Evolutionary conservation across 345 rosid species (phyloP).

Genomic region (Brassica incana): DNA sequence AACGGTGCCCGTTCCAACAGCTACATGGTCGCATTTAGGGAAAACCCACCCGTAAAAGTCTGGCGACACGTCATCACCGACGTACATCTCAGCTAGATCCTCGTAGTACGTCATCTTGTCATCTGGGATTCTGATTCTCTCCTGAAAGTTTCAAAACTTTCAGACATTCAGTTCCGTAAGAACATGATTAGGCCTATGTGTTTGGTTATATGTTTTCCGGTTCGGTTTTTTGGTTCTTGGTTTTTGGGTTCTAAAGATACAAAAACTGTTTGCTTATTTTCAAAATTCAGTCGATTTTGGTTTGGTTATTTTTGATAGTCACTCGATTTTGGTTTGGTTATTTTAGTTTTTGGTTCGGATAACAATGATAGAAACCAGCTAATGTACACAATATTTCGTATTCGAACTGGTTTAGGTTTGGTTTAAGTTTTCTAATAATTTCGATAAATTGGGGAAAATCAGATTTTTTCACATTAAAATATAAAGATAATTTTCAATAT

Average conservation of each 20-base stretch:
- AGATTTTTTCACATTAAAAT: too few relatives aligned
- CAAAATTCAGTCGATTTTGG: not conserved
- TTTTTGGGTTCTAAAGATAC: not conserved
- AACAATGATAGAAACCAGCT: not conserved
- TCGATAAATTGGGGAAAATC: not conserved
- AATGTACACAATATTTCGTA: too few relatives aligned
- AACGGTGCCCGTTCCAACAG: conserved; percentile 93
- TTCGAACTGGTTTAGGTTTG: too few relatives aligned
- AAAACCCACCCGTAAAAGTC: conserved; percentile 97
- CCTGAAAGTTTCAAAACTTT: conserved; percentile 46
- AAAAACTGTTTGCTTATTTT: not conserved
- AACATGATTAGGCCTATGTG: not conserved
- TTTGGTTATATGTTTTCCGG: not conserved
- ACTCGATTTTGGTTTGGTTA: not conserved
- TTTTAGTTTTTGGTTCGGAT: not conserved
- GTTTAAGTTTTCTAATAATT: too few relatives aligned
- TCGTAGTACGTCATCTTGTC: conserved; percentile 90
- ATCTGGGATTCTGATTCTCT: conserved; percentile 75
- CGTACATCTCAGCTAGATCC: conserved; percentile 91
- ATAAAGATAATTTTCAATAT: too few relatives aligned
- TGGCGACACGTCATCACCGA: conserved; percentile 91
- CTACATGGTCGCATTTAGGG: conserved; percentile 94
- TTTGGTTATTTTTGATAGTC: too few relatives aligned
- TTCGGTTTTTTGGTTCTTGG: not conserved
- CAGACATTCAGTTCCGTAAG: not conserved